Evolutionary conservation across 176 grass and related monocot species (phyloP), one percentile per base, ranked within the genome.

Genomic region (Paspalum vaginatum): DNA sequence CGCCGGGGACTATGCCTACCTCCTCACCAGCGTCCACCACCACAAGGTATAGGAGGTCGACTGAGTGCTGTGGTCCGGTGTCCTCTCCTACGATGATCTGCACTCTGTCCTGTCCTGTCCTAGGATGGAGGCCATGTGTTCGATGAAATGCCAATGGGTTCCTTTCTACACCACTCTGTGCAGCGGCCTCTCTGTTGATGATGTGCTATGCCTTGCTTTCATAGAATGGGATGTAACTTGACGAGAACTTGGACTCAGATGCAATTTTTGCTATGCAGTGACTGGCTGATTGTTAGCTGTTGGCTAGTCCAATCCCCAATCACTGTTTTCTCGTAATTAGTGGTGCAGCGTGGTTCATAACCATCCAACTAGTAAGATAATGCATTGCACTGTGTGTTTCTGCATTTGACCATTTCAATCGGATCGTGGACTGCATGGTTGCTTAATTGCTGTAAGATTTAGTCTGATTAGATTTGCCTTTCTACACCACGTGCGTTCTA

Each of bases 21-120:
- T 91, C 42, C 78, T 94, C 66, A 77, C 75, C 69, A 89, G 86
- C 42, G 89, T 94, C 25, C 89, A 89, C 9, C 77, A 89, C 79
- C 86, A 94, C 75, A 94, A 94, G 86, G 92, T 94, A 44, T 87
- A 39, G 21, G 39, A 25, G 21, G 2, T 3, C 1, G 17, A 13
- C 11, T 4, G 11, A 11, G 9, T 26, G 22, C 21, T 60, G 15
- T 61, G 50, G 1, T 38, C 21, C 20, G 8, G 22, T 39, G 16
- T 7, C 32, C 32, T 32, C 32, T 3, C 32, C 47, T 15, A 56
- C 4, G 1, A 1, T 18, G 16, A 16, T 65, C 7, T 38, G 10
- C 2, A 0, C 16, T 43, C 14, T 65, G 15, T 32, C 58, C 14
- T 65, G 15, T 32, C 58, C 14, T 65, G 9, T 21, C n/a, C 39